A percentile compares a stretch with the other conserved stretches of the same genome.
Evolutionary conservation across 768 basidiomycete species (phyloP).

Genomic region (Aureoboletus auriporus): DNA sequence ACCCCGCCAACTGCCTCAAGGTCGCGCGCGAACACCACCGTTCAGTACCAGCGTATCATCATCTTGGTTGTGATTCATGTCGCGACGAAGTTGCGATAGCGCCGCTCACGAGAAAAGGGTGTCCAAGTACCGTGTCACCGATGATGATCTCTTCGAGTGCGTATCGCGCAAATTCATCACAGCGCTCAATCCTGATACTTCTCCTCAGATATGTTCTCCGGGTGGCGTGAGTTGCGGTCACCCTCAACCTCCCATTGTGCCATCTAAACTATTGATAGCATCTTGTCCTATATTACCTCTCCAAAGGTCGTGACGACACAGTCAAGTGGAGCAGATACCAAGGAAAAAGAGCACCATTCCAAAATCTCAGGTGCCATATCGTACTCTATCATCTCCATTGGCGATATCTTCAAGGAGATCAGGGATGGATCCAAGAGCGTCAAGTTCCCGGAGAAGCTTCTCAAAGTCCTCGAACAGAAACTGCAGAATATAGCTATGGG

Average conservation of each 20-base stretch:
- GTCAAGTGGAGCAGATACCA: conserved; percentile 35
- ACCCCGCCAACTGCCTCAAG: neutral
- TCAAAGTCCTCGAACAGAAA: conserved; percentile 87
- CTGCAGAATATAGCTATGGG: conserved; percentile 93
- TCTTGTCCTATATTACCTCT: conserved; percentile 66
- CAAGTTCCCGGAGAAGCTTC: conserved; percentile 90
- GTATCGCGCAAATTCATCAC: conserved; percentile 22
- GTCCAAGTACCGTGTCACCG: conserved; percentile 73
- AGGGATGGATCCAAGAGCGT: conserved; percentile 78
- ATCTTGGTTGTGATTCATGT: conserved; percentile 37
- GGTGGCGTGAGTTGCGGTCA: conserved; percentile 61
- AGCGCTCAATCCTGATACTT: conserved; percentile 4
- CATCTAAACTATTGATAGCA: conserved; percentile 37
- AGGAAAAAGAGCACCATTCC: conserved; percentile 63
- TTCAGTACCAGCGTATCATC: neutral
- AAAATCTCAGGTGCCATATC: conserved; percentile 63
- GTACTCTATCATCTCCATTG: conserved; percentile 53
- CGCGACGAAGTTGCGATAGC: conserved; percentile 74
- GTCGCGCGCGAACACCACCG: conserved; percentile 1
- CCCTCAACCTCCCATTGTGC: conserved; percentile 1
- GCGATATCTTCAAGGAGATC: conserved; percentile 78
- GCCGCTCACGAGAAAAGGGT: conserved; percentile 66
- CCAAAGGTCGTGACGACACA: conserved; percentile 44
- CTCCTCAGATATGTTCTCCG: conserved; percentile 69
- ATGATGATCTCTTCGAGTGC: conserved; percentile 85